Percentiles rank a stretch among this genome's conserved stretches.
These are phyloP conservation scores for Stemphylium vesicarium DNA, from an alignment of 2,329 filamentous ascomycete species.

Conservation along the genomic window DNA sequence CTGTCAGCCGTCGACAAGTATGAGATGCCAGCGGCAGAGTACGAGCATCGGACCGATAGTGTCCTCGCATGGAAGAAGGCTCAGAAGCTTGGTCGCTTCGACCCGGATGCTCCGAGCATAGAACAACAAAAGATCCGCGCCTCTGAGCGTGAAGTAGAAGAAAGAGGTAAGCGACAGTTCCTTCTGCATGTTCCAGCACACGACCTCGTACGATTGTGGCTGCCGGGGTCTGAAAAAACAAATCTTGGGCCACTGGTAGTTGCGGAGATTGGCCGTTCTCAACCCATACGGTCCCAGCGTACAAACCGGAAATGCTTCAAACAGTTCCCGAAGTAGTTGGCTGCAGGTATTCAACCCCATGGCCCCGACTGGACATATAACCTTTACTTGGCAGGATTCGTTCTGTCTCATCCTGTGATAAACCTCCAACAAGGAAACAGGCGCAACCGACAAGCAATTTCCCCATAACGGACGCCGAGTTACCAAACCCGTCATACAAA, in stretches of 20 bases:
- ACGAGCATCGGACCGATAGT: conserved; percentile 83
- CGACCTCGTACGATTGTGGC: conserved; percentile 26
- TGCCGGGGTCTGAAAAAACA: conserved; percentile 23
- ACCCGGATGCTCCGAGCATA: conserved; percentile 78
- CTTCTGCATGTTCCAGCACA: conserved; percentile 17
- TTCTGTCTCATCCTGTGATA: conserved; percentile 30
- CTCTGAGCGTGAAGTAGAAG: conserved; percentile 71
- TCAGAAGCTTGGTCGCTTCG: conserved; percentile 96
- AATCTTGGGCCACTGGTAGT: conserved; percentile 10
- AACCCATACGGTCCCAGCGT: conserved; percentile 1
- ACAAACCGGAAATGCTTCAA: conserved; percentile 24
- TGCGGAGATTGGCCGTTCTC: conserved; percentile 18
- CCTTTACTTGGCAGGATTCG: conserved; percentile 15
- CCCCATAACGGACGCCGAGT: conserved; percentile 1
- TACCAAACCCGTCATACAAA: conserved; percentile 10
- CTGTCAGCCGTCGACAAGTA: conserved; percentile 86
- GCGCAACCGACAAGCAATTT: conserved; percentile 6
- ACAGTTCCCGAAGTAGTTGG: conserved; percentile 22
- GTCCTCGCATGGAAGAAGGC: conserved; percentile 95
- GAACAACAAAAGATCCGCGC: conserved; percentile 75
- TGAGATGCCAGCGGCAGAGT: conserved; percentile 82
- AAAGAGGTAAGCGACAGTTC: conserved; percentile 61
- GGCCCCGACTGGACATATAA: neutral
- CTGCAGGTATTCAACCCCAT: conserved; percentile 20
- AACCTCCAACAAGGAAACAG: conserved; percentile 13